Evolutionary conservation across 768 basidiomycete genomes (phyloP).

Genomic region (Naganishia antarctica): DNA sequence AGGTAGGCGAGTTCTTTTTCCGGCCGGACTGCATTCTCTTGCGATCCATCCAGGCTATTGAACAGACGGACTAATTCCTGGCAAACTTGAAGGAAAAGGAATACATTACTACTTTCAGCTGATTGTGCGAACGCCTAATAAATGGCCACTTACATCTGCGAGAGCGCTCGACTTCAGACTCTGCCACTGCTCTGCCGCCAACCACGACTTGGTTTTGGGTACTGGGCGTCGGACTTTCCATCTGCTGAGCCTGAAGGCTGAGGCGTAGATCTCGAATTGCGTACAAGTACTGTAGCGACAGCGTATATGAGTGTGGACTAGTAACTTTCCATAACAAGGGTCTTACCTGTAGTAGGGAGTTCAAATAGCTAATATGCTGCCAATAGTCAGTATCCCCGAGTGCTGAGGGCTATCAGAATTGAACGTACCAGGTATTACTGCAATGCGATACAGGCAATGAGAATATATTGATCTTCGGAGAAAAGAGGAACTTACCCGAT

Average conservation of each 20-base stretch:
- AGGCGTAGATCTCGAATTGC: slow-evolving; percentile 43
- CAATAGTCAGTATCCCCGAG: not conserved
- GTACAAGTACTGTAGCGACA: slow-evolving; percentile 37
- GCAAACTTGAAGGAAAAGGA: slow-evolving; percentile 5
- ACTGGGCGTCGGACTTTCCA: slow-evolving; percentile 11
- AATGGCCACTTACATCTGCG: slow-evolving; percentile 37
- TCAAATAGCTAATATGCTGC: slow-evolving; percentile 39
- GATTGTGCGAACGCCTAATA: no score
- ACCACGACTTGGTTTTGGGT: slow-evolving; percentile 25
- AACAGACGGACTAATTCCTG: slow-evolving; percentile 31
- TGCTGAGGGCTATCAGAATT: no score
- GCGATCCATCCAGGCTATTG: slow-evolving; percentile 11
- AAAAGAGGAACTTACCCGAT: slow-evolving; percentile 25
- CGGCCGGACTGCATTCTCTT: slow-evolving; percentile 35
- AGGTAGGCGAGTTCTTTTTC: slow-evolving; percentile 47
- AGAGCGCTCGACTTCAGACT: slow-evolving; percentile 38
- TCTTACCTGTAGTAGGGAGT: slow-evolving; percentile 42
- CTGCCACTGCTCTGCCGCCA: slow-evolving; percentile 20
- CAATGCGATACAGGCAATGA: not conserved
- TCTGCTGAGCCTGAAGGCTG: slow-evolving; percentile 40
- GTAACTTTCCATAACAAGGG: no score
- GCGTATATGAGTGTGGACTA: not conserved
- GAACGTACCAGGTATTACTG: slow-evolving; percentile 47
- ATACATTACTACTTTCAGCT: no score
- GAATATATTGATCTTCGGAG: not conserved